Percentiles rank a stretch among this genome's conserved stretches.
Conservation (phyloP, 2,329 filamentous ascomycete genomes). For the Parasarocladium wereldwijsianum region DNA sequence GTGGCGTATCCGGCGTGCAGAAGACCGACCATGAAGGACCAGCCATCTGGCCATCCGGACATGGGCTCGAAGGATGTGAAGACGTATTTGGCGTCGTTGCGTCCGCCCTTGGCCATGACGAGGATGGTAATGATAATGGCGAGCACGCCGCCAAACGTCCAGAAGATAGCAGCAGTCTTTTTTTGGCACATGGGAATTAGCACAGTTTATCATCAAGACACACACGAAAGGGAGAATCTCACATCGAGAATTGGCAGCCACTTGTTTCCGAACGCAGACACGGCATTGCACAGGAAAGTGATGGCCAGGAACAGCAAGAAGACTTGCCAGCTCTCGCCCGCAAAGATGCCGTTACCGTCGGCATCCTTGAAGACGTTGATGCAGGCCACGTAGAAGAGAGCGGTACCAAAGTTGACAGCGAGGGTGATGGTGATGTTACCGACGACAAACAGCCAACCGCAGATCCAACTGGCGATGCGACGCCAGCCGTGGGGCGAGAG, state of each 20-base stretch:
- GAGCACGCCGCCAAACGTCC: conserved; percentile 58
- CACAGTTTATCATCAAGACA: no score
- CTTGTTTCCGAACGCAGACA: conserved; percentile 52
- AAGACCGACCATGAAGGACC: conserved; percentile 60
- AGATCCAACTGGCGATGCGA: conserved; percentile 52
- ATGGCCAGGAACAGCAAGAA: conserved; percentile 58
- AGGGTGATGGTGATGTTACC: conserved; percentile 73
- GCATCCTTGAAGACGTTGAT: conserved; percentile 38
- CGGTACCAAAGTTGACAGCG: conserved; percentile 71
- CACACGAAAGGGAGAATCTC: conserved; percentile 19
- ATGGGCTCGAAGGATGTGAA: conserved; percentile 54
- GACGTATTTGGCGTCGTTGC: conserved; percentile 45
- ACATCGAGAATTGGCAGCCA: conserved; percentile 57
- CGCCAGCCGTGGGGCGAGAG: conserved; percentile 47
- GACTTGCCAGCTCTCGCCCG: conserved; percentile 45
- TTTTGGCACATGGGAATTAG: conserved; percentile 5
- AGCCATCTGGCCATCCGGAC: conserved; percentile 56
- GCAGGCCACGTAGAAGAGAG: conserved; percentile 43
- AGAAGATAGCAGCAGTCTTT: conserved; percentile 57
- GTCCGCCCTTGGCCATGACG: conserved; percentile 53
- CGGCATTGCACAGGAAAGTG: conserved; percentile 47
- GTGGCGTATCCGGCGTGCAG: conserved; percentile 61
- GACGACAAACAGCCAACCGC: conserved; percentile 62
- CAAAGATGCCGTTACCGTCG: conserved; percentile 27
- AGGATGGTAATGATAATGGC: conserved; percentile 48